These are phyloP conservation scores for Lobulomyces angularis DNA, from an alignment of 192 early-diverging fungal genomes.

Conservation along the genomic window DNA sequence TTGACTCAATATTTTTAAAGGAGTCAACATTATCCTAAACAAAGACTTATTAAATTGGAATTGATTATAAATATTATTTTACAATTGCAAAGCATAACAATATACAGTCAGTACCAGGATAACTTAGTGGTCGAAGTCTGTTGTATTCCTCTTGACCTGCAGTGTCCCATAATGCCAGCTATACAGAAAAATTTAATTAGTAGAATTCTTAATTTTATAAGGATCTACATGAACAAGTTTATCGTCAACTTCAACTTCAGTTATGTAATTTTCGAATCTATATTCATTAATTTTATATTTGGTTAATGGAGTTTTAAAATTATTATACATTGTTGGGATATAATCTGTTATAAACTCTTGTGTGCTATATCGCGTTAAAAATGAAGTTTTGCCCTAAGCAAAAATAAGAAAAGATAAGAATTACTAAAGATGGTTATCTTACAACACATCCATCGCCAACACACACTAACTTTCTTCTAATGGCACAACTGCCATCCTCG, in stretches of 20 bases:
- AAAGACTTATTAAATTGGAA: no score
- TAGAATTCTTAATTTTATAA: no score
- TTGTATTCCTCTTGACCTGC: slow-evolving; percentile 96
- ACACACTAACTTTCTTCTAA: slow-evolving; percentile 62
- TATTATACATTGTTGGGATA: neutral
- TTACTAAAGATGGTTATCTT: slow-evolving; percentile 33
- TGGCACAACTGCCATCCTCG: no score
- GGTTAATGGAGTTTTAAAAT: no score
- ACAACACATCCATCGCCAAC: slow-evolving; percentile 74
- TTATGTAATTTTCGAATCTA: slow-evolving; percentile 92
- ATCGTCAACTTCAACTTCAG: slow-evolving; percentile 76
- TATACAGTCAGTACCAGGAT: slow-evolving; percentile 85
- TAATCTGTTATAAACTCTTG: neutral
- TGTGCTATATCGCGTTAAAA: no score
- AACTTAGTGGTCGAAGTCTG: slow-evolving; percentile 80
- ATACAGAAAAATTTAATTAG: no score
- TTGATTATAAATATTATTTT: no score
- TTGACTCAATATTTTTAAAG: slow-evolving; percentile 69
- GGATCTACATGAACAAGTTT: slow-evolving; percentile 60
- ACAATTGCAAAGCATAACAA: slow-evolving; percentile 87
- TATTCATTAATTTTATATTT: no score
- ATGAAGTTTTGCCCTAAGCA: no score
- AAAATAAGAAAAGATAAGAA: neutral
- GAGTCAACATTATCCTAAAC: no score
- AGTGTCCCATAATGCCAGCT: slow-evolving; percentile 94